Evolutionary conservation across 192 early-diverging fungal genomes (phyloP).

Genomic region (Coemansia sp.): DNA sequence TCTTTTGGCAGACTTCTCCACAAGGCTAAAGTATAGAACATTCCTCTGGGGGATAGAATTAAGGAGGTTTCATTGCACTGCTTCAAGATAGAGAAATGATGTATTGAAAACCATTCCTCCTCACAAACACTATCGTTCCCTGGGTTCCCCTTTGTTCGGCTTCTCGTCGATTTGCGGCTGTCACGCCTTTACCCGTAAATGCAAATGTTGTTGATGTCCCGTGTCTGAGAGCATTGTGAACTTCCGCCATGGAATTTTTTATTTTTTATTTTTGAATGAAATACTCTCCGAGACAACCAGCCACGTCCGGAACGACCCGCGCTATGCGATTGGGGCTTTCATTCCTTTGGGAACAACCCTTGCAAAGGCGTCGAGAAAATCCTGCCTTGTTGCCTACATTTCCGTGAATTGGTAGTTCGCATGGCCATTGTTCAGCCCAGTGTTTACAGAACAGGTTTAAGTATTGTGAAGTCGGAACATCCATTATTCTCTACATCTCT

Average conservation of each 20-base stretch:
- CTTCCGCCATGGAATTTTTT: background rate
- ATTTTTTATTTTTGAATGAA: background rate
- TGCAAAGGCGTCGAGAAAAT: constrained; percentile 10
- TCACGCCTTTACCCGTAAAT: background rate
- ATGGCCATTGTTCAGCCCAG: background rate
- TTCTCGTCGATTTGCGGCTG: background rate
- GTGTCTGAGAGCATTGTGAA: background rate
- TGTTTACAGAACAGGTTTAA: background rate
- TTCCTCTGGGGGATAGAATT: background rate
- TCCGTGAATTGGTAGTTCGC: background rate
- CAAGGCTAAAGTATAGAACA: background rate
- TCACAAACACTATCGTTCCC: background rate
- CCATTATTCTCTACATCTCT: background rate
- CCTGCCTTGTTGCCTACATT: constrained; percentile 9
- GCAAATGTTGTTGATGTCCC: background rate
- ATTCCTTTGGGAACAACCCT: background rate
- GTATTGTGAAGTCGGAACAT: background rate
- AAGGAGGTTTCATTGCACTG: constrained; percentile 1
- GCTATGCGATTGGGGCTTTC: background rate
- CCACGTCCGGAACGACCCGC: background rate
- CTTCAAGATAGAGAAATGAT: background rate
- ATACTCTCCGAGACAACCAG: background rate
- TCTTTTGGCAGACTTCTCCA: background rate
- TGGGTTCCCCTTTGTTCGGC: background rate
- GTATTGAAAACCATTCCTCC: background rate